Base-by-base conservation (phyloP, 73 alveolate species). In the Symbiodinium natans region DNA sequence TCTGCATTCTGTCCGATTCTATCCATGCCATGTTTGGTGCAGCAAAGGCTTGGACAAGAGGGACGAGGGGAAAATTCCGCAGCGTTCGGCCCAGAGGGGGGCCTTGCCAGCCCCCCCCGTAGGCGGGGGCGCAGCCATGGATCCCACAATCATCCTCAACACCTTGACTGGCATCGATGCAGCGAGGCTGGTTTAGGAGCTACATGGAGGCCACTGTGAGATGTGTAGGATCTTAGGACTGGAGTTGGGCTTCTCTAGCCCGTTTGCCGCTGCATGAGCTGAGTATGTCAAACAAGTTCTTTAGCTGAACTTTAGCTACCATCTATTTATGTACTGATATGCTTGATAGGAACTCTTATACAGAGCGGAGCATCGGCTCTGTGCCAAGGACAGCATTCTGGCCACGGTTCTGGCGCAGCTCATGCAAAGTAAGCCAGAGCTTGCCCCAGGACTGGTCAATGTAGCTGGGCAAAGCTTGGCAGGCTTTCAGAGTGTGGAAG, bases 351-450 rank as follows among this genome's bases (percentile, higher is more conserved):
- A n/a, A n/a, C n/a, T n/a, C n/a, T n/a, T n/a, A n/a, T n/a, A n/a
- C n/a, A n/a, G n/a, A n/a, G n/a, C n/a, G n/a, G n/a, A n/a, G n/a
- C n/a, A n/a, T n/a, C n/a, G n/a, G n/a, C n/a, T n/a, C n/a, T n/a
- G n/a, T n/a, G n/a, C n/a, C 19, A 31, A 90, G 97, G 97, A 90
- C 77, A 90, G 86, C 89, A 90, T 90, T 52, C 97, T 90, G 97
- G 88, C 83, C 36, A 90, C 86, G 23, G 80, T 90, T 68, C 59
- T 90, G 77, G 80, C 54, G 21, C 87, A 68, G 48, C 88, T 90
- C 77, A 85, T 90, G 89, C 97, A 90, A 39, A 90, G 97, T 80
- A 90, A 90, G 77, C 97, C 97, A 11, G 83, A 82, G 46, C 88
- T 90, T 31, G 97, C 97, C 54, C 97, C 97, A 33, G 97, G 97